Evolutionary conservation across 192 early-diverging fungal genomes (phyloP), one percentile per base, ranked within the genome.

Genomic region (Linnemannia zychae): DNA sequence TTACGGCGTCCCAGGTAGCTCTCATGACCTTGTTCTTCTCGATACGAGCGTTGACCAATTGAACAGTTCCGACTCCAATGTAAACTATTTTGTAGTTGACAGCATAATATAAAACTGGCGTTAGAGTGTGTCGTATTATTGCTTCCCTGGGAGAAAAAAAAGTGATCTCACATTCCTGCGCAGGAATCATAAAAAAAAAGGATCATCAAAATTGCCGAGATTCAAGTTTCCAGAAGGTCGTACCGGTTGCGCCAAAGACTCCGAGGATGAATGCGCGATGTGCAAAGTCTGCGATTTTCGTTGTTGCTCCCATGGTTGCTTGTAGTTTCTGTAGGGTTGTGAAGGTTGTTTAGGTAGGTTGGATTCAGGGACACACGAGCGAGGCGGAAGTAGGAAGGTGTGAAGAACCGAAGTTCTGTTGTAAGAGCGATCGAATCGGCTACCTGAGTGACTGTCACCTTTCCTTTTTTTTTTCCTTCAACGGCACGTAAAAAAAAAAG

Each of bases 11-110:
- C 83, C 83, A 85, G 24, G 83, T 85, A 13, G 67, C 83, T 36
- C 60, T 85, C 77, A 85, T 78, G 44, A 79, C 67, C 70, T 79
- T 85, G 71, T 85, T 85, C 83, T 85, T 85, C 53, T 85, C 83
- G 40, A 85, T 68, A 72, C 83, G 83, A n/a, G 77, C 83, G 34
- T 85, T 85, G 46, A 85, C 83, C 57, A 85, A 68, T 65, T 85
- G 83, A 20, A 85, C 49, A 28, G 83, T 85, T 63, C 83, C 83
- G 15, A 85, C 78, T 44, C 83, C 83, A 60, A 85, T 75, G 67
- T 85, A 85, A 18, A 85, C 83, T 85, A 75, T 46, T 28, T 38
- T 47, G 67, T 69, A 20, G 31, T 15, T 11, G 13, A 33, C n/a
- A 31, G 46, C 17, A 24, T n/a, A 71, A 71, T 49, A 44, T 49